phyloP scores from a whole-genome alignment of 768 basidiomycete genomes.

The Tulasnella calospora region DNA sequence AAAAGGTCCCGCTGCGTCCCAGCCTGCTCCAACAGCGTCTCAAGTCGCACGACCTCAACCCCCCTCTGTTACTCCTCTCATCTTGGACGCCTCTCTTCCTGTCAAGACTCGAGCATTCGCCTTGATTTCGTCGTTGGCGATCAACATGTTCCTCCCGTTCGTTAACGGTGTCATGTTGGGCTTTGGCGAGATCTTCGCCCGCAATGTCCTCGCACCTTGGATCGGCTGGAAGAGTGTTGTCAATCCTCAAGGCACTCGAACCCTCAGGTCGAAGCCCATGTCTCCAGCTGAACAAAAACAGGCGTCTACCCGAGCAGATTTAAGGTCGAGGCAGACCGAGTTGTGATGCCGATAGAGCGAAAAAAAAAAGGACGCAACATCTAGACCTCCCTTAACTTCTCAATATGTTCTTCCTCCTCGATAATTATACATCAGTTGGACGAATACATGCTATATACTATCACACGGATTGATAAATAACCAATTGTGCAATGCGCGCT shows the following conservation, averaged over 20 bases:
- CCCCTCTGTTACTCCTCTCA: slow-evolving; percentile 56
- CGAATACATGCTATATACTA: slow-evolving; percentile 5
- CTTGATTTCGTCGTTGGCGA: slow-evolving; percentile 65
- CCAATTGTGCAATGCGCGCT: background rate
- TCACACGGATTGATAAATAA: background rate
- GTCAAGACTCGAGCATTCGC: slow-evolving; percentile 63
- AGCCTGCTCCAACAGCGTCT: slow-evolving; percentile 3
- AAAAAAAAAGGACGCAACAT: background rate
- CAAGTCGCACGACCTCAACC: slow-evolving; percentile 31
- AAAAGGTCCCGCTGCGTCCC: slow-evolving; percentile 11
- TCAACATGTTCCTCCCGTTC: slow-evolving; percentile 82
- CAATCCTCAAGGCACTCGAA: slow-evolving; percentile 16
- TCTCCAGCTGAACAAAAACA: slow-evolving; percentile 7
- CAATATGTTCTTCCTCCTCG: background rate
- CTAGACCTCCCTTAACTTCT: background rate
- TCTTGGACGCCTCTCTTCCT: slow-evolving; percentile 66
- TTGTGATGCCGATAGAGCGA: background rate
- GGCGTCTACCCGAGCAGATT: background rate
- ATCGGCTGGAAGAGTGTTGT: slow-evolving; percentile 34
- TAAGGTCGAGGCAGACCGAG: background rate
- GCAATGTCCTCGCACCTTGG: slow-evolving; percentile 36
- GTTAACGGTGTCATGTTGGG: slow-evolving; percentile 94
- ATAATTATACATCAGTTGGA: background rate
- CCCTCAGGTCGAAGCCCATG: background rate
- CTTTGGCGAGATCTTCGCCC: slow-evolving; percentile 86